Evolutionary conservation across 2,329 filamentous ascomycete genomes (phyloP), one percentile per base, ranked within the genome.

Genomic region (Aspergillus brunneoviolaceus): DNA sequence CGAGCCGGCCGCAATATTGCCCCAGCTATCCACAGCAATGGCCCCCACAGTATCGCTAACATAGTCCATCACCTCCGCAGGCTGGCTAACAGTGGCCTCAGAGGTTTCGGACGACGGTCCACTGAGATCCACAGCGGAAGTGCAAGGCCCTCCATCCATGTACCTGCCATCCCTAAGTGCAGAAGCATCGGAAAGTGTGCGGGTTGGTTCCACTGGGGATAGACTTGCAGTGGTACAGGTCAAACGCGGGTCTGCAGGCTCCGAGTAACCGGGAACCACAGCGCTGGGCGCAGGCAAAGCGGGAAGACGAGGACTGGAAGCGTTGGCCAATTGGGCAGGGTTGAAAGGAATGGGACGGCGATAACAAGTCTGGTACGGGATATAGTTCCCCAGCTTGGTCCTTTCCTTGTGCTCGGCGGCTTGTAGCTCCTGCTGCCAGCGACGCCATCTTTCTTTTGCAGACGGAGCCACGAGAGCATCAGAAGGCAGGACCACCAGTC

Each of bases 21-120:
- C 95, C 67, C 84, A 85, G 53, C 85, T 84, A 70, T 99, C 95
- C 64, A 99, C 88, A 11, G 92, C 95, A 71, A 99, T 96, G 29
- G 93, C 95, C 49, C 96, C 95, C 60, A 99, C 92, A 12, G 95
- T 99, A 79, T 99, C 95, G 2, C 89, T 96, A 67, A 99, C 87
- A 23, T 80, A 74, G 19, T 69, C 59, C 25, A 48, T 55, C 12
- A 9, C 52, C 9, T 55, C 42, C 10, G 23, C 21, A 29, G 39
- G 12, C 19, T 48, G 16, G n/a, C 10, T 16, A 4, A 35, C 31
- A 19, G 39, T 42, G 14, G 12, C 23, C 23, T 2, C n/a, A 27
- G 51, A 53, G 21, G 19, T 25, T 23, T 19, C 31, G 21, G 42
- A 35, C 11, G 39, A 11, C 27, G 12, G 16, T 3, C 35, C 39